Conservation (phyloP, 176 grass and related monocot species). For the Eragrostis nindensis region DNA sequence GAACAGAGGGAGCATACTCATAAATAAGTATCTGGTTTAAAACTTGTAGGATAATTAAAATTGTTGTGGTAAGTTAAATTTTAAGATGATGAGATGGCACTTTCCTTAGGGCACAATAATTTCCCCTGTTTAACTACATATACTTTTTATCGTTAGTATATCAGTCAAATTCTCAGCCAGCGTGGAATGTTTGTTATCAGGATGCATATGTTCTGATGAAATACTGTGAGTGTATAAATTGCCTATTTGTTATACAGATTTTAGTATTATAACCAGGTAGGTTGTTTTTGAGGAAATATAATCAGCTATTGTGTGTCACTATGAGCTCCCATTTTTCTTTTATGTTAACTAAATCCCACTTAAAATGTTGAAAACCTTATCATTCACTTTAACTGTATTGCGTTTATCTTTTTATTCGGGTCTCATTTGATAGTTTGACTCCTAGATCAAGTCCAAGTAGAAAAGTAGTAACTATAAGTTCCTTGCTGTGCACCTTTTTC, state of each 20-base stretch:
- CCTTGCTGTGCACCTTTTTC: background rate
- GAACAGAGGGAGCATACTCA: too few species aligned
- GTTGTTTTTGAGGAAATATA: too few species aligned
- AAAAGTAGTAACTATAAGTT: background rate
- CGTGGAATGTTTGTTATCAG: background rate
- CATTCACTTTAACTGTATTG: background rate
- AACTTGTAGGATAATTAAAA: background rate
- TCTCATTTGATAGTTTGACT: background rate
- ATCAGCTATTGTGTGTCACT: too few species aligned
- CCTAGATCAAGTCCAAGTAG: background rate
- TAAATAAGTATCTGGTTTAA: background rate
- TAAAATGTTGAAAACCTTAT: background rate
- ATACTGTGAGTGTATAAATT: background rate
- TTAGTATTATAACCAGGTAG: background rate
- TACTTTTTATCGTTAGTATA: conserved; percentile 3
- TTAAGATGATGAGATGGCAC: background rate
- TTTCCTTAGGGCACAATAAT: conserved; percentile 3
- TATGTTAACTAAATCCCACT: background rate
- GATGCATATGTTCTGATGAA: background rate
- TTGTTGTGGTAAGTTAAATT: background rate
- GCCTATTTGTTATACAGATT: background rate
- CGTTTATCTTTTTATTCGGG: background rate
- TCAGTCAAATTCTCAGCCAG: conserved; percentile 1
- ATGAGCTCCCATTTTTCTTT: background rate
- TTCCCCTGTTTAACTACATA: background rate